phyloP scores from a whole-genome alignment of 768 basidiomycete genomes.

The Mycena polygramma region DNA sequence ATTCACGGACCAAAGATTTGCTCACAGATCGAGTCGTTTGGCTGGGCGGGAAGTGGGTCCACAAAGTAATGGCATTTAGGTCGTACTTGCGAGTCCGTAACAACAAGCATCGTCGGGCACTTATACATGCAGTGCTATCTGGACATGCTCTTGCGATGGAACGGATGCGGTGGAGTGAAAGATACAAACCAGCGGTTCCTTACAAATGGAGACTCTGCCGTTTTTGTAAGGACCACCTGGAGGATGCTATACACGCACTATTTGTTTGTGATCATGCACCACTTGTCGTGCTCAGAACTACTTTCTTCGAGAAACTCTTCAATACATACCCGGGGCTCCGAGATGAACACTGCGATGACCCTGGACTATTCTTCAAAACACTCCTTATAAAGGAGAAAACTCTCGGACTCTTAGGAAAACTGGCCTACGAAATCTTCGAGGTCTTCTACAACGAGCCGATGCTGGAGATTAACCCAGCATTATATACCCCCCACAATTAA shows the following conservation, averaged over 20 bases:
- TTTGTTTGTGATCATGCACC: neutral
- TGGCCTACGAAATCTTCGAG: constrained; percentile 14
- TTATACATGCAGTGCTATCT: neutral
- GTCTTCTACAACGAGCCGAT: constrained; percentile 18
- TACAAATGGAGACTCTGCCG: no score
- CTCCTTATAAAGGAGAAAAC: constrained; percentile 8
- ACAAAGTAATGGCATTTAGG: neutral
- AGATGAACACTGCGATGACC: neutral
- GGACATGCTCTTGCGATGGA: no score
- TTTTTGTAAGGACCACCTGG: no score
- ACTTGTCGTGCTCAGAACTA: neutral
- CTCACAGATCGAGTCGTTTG: neutral
- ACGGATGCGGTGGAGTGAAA: no score
- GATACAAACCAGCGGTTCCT: no score
- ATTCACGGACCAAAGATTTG: neutral
- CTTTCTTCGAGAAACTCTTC: constrained; percentile 1
- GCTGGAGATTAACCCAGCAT: constrained; percentile 13
- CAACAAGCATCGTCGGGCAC: neutral
- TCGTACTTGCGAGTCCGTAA: neutral
- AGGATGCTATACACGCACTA: no score
- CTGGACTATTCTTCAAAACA: constrained; percentile 16
- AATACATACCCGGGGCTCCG: constrained; percentile 3
- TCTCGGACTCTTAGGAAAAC: constrained; percentile 11
- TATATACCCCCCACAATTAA: constrained; percentile 12
- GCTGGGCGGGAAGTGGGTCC: neutral